Conservation (phyloP, 768 basidiomycete genomes). For the Paxillus ammoniavirescens region DNA sequence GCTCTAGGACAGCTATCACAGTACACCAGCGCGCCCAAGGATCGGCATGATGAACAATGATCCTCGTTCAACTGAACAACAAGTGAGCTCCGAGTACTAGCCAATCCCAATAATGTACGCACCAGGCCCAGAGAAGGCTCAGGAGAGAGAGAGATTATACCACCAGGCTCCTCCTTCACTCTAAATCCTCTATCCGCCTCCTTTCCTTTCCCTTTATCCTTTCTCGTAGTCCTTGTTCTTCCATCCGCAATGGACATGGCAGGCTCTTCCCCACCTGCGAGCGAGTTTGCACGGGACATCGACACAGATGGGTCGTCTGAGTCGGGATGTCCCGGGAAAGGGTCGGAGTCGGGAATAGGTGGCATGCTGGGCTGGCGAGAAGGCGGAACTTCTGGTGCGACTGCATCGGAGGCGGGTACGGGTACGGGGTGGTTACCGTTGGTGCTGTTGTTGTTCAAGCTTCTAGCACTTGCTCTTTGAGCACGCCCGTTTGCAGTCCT, state of each 20-base stretch:
- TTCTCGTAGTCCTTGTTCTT: slow-evolving; percentile 27
- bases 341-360: slow-evolving; percentile 50
- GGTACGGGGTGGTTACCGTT: slow-evolving; percentile 34
- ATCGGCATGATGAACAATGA: slow-evolving; percentile 83
- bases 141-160: slow-evolving; percentile 35
- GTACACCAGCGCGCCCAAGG: slow-evolving; percentile 83
- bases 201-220: slow-evolving; percentile 50
- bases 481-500: slow-evolving; percentile 65
- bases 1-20: slow-evolving; percentile 97
- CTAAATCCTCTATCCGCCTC: slow-evolving; percentile 37
- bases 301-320: slow-evolving; percentile 50
- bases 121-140: slow-evolving; percentile 37
- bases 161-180: slow-evolving; percentile 46
- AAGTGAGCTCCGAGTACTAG: slow-evolving; percentile 16
- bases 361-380: slow-evolving; percentile 37
- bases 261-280: slow-evolving; percentile 30
- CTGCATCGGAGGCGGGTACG: slow-evolving; percentile 32
- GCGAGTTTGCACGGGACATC: slow-evolving; percentile 66
- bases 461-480: slow-evolving; percentile 70
- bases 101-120: slow-evolving; percentile 19
- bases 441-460: slow-evolving; percentile 45
- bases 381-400: slow-evolving; percentile 41
- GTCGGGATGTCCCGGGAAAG: slow-evolving; percentile 51
- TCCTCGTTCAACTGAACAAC: slow-evolving; percentile 62
- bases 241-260: slow-evolving; percentile 20